Percentiles rank a stretch among this genome's conserved stretches.
Evolutionary conservation across 2,329 filamentous ascomycete genomes (phyloP).

Genomic region (Ceratocystis alfenasii): DNA sequence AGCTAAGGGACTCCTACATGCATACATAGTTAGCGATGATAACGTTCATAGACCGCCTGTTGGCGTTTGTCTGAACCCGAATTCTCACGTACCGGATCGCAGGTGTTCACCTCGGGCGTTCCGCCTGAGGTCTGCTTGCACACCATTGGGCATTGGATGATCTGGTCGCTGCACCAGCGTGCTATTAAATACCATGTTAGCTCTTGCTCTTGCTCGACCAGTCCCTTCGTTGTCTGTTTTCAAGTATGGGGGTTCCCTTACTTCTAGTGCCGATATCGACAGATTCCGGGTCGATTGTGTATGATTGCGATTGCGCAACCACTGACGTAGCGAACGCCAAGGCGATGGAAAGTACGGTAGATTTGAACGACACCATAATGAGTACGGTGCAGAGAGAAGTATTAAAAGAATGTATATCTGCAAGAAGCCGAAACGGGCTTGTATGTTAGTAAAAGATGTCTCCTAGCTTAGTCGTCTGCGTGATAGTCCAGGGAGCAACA

Average conservation of each 20-base stretch:
- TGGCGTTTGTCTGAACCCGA: too few relatives aligned
- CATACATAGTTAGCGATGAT: background rate
- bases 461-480: background rate
- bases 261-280: constrained; percentile 43
- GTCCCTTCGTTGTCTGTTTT: too few relatives aligned
- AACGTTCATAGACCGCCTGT: too few relatives aligned
- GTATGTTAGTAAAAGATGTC: constrained; percentile 1
- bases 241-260: constrained; percentile 30
- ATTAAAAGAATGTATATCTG: constrained; percentile 7
- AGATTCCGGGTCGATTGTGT: constrained; percentile 48
- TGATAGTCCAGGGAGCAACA: background rate
- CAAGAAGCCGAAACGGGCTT: background rate
- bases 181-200: constrained; percentile 30
- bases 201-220: background rate
- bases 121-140: constrained; percentile 49
- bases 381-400: background rate
- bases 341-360: constrained; percentile 32
- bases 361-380: constrained; percentile 15
- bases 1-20: constrained; percentile 47
- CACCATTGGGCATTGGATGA: constrained; percentile 55
- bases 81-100: constrained; percentile 45
- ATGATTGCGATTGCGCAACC: constrained; percentile 41
- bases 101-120: constrained; percentile 49
- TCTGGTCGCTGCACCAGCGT: constrained; percentile 54
- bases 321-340: constrained; percentile 42